Evolutionary conservation across 2,329 filamentous ascomycete genomes (phyloP).

Genomic region (Talaromyces sp.): DNA sequence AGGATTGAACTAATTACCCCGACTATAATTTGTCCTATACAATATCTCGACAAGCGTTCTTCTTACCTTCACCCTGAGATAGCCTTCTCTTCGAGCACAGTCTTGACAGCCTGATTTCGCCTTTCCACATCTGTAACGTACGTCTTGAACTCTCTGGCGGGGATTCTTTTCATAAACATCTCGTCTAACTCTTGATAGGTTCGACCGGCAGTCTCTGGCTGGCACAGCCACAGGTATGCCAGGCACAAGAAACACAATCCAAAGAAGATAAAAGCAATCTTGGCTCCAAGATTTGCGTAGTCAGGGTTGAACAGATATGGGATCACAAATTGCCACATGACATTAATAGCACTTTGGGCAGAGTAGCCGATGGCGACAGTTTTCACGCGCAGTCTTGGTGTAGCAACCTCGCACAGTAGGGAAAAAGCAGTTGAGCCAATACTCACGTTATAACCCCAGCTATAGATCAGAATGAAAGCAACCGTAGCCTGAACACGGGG

Average conservation of each 20-base stretch:
- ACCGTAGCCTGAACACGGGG: background rate
- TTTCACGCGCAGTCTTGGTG: slow-evolving; percentile 39
- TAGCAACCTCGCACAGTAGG: slow-evolving; percentile 37
- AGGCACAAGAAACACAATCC: slow-evolving; percentile 22
- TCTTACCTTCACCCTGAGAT: background rate
- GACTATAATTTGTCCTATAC: too few relatives aligned
- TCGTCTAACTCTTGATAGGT: background rate
- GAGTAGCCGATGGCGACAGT: slow-evolving; percentile 42
- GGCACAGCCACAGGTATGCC: background rate
- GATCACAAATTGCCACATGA: slow-evolving; percentile 39
- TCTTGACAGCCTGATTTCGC: background rate
- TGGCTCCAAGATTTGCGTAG: slow-evolving; percentile 39
- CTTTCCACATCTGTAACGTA: background rate
- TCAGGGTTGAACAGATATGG: slow-evolving; percentile 41
- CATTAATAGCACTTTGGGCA: slow-evolving; percentile 28
- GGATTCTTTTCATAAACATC: background rate
- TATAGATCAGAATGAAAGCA: background rate
- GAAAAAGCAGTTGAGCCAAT: slow-evolving; percentile 43
- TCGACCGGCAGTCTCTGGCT: background rate
- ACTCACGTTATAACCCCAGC: slow-evolving; percentile 13
- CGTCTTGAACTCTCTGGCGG: background rate
- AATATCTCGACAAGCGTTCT: too few relatives aligned
- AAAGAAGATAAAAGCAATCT: slow-evolving; percentile 43
- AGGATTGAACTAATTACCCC: too few relatives aligned
- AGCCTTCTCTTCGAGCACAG: background rate